Evolutionary conservation across 345 rosid species (phyloP).

Genomic region (Viola odorata): DNA sequence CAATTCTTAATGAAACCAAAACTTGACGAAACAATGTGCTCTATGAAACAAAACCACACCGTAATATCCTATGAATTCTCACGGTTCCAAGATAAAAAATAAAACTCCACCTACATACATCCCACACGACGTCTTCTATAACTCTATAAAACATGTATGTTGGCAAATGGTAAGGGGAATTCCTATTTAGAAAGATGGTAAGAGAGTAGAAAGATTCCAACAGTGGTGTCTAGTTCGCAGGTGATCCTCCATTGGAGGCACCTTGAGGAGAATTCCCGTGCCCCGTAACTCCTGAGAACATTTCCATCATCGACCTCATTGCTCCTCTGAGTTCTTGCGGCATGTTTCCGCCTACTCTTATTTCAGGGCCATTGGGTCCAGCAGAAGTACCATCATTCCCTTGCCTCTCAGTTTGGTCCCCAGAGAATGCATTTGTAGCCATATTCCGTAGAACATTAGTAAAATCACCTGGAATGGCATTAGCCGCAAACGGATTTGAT

Average conservation of each 20-base stretch:
- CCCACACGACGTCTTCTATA: background rate
- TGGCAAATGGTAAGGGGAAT: background rate
- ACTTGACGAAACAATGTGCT: too few relatives aligned
- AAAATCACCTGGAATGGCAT: slow-evolving; percentile 25
- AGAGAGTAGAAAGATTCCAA: background rate
- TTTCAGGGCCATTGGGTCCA: slow-evolving; percentile 32
- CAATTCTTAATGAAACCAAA: too few relatives aligned
- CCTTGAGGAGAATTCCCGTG: slow-evolving; percentile 35
- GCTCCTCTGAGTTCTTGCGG: slow-evolving; percentile 56
- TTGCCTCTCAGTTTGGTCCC: slow-evolving; percentile 26
- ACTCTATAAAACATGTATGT: background rate
- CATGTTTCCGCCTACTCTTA: slow-evolving; percentile 39
- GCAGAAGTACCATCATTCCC: slow-evolving; percentile 22
- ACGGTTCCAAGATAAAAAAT: too few relatives aligned
- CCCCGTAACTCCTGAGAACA: slow-evolving; percentile 55
- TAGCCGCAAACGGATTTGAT: slow-evolving; percentile 28
- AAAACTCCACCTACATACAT: background rate
- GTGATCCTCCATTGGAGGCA: slow-evolving; percentile 33
- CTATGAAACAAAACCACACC: too few relatives aligned
- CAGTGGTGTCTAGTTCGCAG: slow-evolving; percentile 14
- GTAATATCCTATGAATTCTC: too few relatives aligned
- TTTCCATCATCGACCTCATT: slow-evolving; percentile 59
- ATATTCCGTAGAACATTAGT: slow-evolving; percentile 37
- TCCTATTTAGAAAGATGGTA: too few relatives aligned
- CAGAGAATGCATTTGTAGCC: slow-evolving; percentile 32